These are phyloP conservation scores for Periglandula ipomoeae DNA, from an alignment of 2,329 filamentous ascomycete species.

Conservation along the genomic window DNA sequence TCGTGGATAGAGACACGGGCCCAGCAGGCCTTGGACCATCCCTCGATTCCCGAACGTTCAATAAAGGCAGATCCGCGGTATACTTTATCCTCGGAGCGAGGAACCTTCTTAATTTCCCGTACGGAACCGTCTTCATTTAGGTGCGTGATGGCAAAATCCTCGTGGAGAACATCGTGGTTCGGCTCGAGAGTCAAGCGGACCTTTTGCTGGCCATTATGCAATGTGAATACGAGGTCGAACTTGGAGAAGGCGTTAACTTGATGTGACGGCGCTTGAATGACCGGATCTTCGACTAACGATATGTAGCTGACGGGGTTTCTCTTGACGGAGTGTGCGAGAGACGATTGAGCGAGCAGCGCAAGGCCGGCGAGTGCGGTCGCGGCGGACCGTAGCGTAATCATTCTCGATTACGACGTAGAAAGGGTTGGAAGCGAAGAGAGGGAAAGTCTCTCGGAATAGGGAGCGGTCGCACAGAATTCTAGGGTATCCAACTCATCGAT, in stretches of 20 bases:
- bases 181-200: constrained; percentile 77
- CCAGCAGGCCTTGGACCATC: constrained; percentile 80
- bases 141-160: constrained; percentile 66
- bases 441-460: constrained; percentile 5
- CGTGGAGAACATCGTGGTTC: constrained; percentile 79
- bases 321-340: constrained; percentile 55
- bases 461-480: constrained; percentile 1
- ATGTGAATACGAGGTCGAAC: constrained; percentile 76
- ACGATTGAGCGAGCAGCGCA: constrained; percentile 14
- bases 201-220: constrained; percentile 57
- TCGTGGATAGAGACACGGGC: constrained; percentile 68
- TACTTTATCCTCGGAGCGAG: constrained; percentile 67
- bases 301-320: constrained; percentile 72
- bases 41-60: constrained; percentile 44
- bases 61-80: constrained; percentile 75
- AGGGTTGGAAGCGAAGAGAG: not conserved
- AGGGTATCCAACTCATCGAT: constrained; percentile 3
- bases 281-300: constrained; percentile 61
- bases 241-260: constrained; percentile 70
- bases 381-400: constrained; percentile 18
- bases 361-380: constrained; percentile 16
- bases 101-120: constrained; percentile 55
- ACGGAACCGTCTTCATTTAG: constrained; percentile 64
- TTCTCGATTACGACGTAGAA: constrained; percentile 9
- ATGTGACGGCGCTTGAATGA: constrained; percentile 69